Evolutionary conservation across 2,329 filamentous ascomycete species (phyloP), one percentile per base, ranked within the genome.

Genomic region (Fusarium gaditjirri): DNA sequence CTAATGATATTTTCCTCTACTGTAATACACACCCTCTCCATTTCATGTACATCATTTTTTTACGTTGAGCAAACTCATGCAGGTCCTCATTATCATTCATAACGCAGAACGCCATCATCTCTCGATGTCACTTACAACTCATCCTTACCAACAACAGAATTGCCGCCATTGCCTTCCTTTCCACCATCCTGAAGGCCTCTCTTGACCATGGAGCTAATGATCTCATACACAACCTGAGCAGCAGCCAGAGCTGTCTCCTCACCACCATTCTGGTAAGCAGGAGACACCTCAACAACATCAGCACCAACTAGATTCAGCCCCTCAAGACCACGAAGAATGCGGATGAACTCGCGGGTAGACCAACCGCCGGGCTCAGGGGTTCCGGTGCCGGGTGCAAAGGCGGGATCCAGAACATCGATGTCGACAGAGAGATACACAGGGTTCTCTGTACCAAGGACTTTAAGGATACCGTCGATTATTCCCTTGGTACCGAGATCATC

Each of bases 311-410:
- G 83, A 78, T 97, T 97, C 79, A 97, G 80, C 0, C 86, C 88
- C 83, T 97, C 94, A 44, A 97, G 88, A 1, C 93, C 94, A 36
- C 94, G 86, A 79, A 97, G 82, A 64, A 97, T 94, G 17, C 92
- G 86, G 71, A 97, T 95, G 75, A 97, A 85, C 84, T 97, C 95
- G 56, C 94, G 86, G 25, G 93, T 97, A 10, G 93, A 96, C 94
- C 94, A 97, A 41, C 94, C 94, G 63, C 95, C 94, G 0, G 94
- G 92, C 84, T 97, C 94, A 0, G 94, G 94, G 0, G 94, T 97
- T 2, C 94, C 95, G 0, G 94, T 97, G 4, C 92, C 93, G 0
- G 94, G 93, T 5, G 82, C 82, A 57, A 84, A 83, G 12, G 81
- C 82, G 0, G 94, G 94, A 79, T 97, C 94, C 7, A 97, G 85